These are phyloP conservation scores for Selaginella moellendorffii DNA, from an alignment of 75 land plant genomes.

Conservation along the genomic window DNA sequence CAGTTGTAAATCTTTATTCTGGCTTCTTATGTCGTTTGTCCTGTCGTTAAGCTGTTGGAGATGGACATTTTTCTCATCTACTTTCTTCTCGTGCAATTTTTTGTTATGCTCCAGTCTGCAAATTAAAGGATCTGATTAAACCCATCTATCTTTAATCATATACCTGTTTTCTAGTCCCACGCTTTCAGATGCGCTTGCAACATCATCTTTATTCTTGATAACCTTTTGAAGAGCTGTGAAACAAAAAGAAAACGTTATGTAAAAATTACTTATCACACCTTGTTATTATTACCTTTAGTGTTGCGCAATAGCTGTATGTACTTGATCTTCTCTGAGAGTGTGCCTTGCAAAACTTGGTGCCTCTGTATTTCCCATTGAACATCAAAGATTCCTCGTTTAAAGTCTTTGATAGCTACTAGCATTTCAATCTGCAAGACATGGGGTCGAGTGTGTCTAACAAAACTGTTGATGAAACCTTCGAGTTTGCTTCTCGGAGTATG, in stretches of 20 bases:
- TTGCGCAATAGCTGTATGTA: conserved; percentile 24
- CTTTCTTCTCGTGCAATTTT: conserved; percentile 14
- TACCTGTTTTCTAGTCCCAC: conserved; percentile 19
- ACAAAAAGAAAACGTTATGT: not conserved
- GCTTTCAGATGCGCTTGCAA: conserved; percentile 15
- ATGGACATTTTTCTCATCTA: conserved; percentile 12
- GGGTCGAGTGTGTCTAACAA: not conserved
- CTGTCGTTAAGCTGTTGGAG: conserved; percentile 12
- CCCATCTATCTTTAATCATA: not conserved
- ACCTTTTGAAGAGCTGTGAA: conserved; percentile 22
- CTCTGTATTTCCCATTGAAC: conserved; percentile 24
- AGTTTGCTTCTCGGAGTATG: conserved; percentile 19
- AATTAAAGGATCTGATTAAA: not conserved
- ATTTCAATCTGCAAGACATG: conserved; percentile 18
- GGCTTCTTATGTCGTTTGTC: not conserved
- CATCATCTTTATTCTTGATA: conserved; percentile 20
- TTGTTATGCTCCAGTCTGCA: conserved; percentile 20
- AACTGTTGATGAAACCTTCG: conserved; percentile 12
- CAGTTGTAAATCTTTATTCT: conserved; percentile 8
- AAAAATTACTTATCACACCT: not conserved
- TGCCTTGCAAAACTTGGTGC: conserved; percentile 11
- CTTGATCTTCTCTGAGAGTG: conserved; percentile 18
- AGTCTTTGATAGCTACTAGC: conserved; percentile 11
- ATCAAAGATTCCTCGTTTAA: conserved; percentile 15
- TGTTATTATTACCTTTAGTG: conserved; percentile 16